Base-by-base conservation (phyloP, 2,329 filamentous ascomycete species). In the Colletotrichum camelliae region DNA sequence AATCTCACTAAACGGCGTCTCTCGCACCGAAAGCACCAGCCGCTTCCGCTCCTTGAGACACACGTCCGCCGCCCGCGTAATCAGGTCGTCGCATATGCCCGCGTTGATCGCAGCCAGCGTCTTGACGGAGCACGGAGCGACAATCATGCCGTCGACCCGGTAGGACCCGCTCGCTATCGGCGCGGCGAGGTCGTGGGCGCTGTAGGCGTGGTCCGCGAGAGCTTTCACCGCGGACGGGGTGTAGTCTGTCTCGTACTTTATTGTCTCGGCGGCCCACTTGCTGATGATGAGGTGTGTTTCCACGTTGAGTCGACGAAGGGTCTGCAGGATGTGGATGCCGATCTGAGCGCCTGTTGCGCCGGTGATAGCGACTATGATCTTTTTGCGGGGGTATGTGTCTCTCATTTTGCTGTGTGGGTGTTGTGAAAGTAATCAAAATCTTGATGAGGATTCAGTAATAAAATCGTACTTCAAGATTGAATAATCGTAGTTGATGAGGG, bases 111-210 rank as follows among this genome's bases (percentile, higher is more conserved):
- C 85, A 0, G 87, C 85, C 7, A 89, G 81, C 1, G 87, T 88
- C 79, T 88, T 89, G 84, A 89, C 86, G 68, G 83, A 86, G 80
- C 87, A 89, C 0, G 85, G 87, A 0, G 86, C 84, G 3, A 89
- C 79, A 16, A 89, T 86, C 87, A 89, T 89, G 13, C 87, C 86
- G 70, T 85, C 83, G 48, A 55, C 37, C 7, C 80, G 82, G 79
- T 87, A 89, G 0, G 86, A 88, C 2, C 87, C 87, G 57, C 83
- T 86, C 1, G 87, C 85, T 5, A 88, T 84, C 0, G 86, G 83
- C 0, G 88, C 88, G 0, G 87, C 82, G 78, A 88, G 81, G 70
- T 90, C 87, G 27, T 84, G 82, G 16, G 82, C 81, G 5, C 79
- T 84, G 64, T 76, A 76, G 18, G 58, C 43, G 15, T 58, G 31